These are phyloP conservation scores for Penicillium cosmopolitanum DNA, from an alignment of 495 filamentous ascomycete genomes.

Conservation along the genomic window DNA sequence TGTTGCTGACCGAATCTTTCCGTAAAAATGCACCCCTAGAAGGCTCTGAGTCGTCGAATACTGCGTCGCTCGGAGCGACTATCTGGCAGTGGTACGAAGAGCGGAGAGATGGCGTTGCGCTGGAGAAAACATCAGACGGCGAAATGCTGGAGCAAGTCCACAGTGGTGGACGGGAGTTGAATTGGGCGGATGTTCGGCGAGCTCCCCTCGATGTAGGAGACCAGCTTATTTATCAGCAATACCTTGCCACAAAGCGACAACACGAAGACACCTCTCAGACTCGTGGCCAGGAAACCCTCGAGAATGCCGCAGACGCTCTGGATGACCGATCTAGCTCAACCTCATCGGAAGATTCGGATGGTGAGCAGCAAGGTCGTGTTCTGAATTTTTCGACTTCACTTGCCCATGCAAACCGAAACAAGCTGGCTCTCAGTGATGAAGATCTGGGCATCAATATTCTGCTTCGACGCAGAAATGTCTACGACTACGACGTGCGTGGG, in stretches of 20 bases:
- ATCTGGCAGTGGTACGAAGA: constrained; percentile 79
- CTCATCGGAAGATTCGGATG: constrained; percentile 85
- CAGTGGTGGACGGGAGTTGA: constrained; percentile 63
- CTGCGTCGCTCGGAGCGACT: constrained; percentile 54
- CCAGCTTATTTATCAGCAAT: constrained; percentile 81
- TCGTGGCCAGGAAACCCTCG: constrained; percentile 64
- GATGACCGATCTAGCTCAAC: constrained; percentile 85
- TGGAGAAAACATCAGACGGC: constrained; percentile 59
- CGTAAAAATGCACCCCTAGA: constrained; percentile 46
- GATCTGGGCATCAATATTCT: constrained; percentile 91
- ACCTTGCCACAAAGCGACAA: constrained; percentile 80
- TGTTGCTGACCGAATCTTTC: constrained; percentile 77
- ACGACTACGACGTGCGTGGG: constrained; percentile 90
- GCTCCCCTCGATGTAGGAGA: constrained; percentile 73
- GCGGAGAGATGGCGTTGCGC: constrained; percentile 61
- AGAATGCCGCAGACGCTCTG: constrained; percentile 73
- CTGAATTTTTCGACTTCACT: constrained; percentile 84
- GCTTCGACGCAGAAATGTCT: constrained; percentile 81
- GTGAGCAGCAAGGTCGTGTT: constrained; percentile 88
- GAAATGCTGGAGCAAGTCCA: constrained; percentile 67
- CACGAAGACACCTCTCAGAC: constrained; percentile 74
- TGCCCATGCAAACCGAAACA: constrained; percentile 77
- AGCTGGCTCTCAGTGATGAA: constrained; percentile 78
- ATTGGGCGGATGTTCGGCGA: constrained; percentile 60
- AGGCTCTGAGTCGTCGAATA: constrained; percentile 33